These are phyloP conservation scores for Ilyonectria destructans DNA, from an alignment of 2,329 filamentous ascomycete species.

Conservation along the genomic window DNA sequence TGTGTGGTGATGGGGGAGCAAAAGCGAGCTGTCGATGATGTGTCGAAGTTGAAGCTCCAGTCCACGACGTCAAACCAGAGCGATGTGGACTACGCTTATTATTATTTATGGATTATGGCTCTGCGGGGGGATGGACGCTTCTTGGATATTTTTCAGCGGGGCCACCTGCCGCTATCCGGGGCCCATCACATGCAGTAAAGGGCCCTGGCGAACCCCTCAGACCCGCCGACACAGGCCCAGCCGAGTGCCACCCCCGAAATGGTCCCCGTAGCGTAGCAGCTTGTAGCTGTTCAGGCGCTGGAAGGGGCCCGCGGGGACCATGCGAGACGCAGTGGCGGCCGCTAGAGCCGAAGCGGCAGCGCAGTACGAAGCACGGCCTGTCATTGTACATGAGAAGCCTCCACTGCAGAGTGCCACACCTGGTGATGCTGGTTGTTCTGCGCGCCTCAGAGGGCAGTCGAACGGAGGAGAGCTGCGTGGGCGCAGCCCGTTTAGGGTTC, in stretches of 20 bases:
- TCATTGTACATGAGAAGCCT: slow-evolving; percentile 6
- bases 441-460: background rate
- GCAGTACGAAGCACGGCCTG: background rate
- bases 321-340: slow-evolving; percentile 2
- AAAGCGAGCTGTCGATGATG: slow-evolving; percentile 28
- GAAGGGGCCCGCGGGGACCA: slow-evolving; percentile 5
- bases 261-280: slow-evolving; percentile 22
- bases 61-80: slow-evolving; percentile 41
- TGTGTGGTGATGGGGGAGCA: slow-evolving; percentile 36
- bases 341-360: slow-evolving; percentile 1
- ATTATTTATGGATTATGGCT: background rate
- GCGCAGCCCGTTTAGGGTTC: slow-evolving; percentile 1
- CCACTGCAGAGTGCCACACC: slow-evolving; percentile 4
- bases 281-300: slow-evolving; percentile 33
- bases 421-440: background rate
- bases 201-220: slow-evolving; percentile 12
- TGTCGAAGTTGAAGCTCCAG: slow-evolving; percentile 22
- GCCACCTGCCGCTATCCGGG: slow-evolving; percentile 36
- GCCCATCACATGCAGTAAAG: slow-evolving; percentile 46
- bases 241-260: slow-evolving; percentile 12
- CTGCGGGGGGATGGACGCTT: slow-evolving; percentile 50
- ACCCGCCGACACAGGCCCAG: background rate
- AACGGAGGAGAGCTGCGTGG: background rate
- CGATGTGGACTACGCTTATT: slow-evolving; percentile 14
- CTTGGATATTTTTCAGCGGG: slow-evolving; percentile 54